Percentiles rank a stretch among this genome's conserved stretches.
phyloP scores from a whole-genome alignment of 768 basidiomycete genomes.

The Cystobasidium onofrii region DNA sequence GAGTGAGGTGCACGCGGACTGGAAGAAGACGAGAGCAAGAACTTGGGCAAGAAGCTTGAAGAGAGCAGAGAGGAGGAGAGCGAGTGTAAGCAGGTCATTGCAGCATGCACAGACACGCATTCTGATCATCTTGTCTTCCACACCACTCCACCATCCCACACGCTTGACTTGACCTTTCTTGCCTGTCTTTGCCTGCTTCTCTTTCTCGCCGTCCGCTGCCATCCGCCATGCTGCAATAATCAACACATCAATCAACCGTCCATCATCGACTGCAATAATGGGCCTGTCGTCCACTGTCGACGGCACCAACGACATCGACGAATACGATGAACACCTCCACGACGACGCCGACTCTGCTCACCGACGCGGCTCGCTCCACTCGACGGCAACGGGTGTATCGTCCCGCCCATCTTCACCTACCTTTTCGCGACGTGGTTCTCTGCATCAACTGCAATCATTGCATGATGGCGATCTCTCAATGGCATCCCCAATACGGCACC shows the following conservation, averaged over 20 bases:
- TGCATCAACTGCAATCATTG: background rate
- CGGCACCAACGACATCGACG: background rate
- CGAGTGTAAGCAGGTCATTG: no score
- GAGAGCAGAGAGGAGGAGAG: no score
- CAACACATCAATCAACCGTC: background rate
- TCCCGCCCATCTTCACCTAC: background rate
- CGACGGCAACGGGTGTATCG: background rate
- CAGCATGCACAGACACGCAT: no score
- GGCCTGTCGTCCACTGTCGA: background rate
- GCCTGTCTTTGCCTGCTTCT: background rate
- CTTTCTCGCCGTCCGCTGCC: background rate
- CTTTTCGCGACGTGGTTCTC: constrained; percentile 3
- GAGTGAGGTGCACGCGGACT: no score
- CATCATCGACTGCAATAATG: background rate
- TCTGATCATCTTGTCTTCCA: no score
- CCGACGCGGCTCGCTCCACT: background rate
- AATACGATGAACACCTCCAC: background rate
- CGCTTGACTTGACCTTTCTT: no score
- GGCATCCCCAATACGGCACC: background rate
- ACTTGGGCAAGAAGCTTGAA: no score
- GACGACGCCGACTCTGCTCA: no score
- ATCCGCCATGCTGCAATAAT: background rate
- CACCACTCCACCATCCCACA: no score
- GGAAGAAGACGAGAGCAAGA: no score
- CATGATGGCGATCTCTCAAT: background rate